phyloP scores from a whole-genome alignment of 78 protist genomes.

The Dictyostelium citrinum region DNA sequence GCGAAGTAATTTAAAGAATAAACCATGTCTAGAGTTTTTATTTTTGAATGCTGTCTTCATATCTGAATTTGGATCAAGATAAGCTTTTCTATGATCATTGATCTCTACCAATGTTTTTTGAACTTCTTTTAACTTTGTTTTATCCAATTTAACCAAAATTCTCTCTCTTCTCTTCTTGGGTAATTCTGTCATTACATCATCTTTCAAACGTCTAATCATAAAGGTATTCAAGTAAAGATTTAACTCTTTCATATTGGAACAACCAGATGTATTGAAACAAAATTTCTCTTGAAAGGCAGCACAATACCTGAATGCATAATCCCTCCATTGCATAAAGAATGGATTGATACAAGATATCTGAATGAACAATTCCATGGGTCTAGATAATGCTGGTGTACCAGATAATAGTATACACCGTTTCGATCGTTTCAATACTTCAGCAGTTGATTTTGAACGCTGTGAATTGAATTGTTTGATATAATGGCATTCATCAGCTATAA shows the following conservation, averaged over 20 bases:
- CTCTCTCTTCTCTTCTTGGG: constrained; percentile 89
- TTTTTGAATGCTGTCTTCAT: neutral
- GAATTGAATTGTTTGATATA: constrained; percentile 73
- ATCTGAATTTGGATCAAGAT: neutral
- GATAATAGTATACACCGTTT: constrained; percentile 75
- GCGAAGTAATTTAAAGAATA: constrained; percentile 49
- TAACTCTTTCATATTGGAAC: constrained; percentile 84
- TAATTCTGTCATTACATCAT: constrained; percentile 87
- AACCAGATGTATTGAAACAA: constrained; percentile 72
- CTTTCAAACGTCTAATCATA: constrained; percentile 90
- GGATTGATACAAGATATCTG: constrained; percentile 75
- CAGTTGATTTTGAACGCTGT: constrained; percentile 59
- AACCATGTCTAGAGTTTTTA: neutral
- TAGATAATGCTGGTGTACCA: constrained; percentile 93
- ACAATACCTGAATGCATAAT: constrained; percentile 78
- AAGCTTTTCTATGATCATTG: neutral
- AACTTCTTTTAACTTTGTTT: constrained; percentile 7
- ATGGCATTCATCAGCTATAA: constrained; percentile 88
- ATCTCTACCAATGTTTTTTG: neutral
- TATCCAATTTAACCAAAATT: constrained; percentile 36
- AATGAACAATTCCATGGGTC: constrained; percentile 90
- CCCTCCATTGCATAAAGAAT: constrained; percentile 13
- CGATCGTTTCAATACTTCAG: constrained; percentile 42
- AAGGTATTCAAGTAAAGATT: constrained; percentile 47
- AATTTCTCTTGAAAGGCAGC: constrained; percentile 30